Base-by-base conservation (phyloP, 2,329 filamentous ascomycete species). In the Fusarium chaquense region DNA sequence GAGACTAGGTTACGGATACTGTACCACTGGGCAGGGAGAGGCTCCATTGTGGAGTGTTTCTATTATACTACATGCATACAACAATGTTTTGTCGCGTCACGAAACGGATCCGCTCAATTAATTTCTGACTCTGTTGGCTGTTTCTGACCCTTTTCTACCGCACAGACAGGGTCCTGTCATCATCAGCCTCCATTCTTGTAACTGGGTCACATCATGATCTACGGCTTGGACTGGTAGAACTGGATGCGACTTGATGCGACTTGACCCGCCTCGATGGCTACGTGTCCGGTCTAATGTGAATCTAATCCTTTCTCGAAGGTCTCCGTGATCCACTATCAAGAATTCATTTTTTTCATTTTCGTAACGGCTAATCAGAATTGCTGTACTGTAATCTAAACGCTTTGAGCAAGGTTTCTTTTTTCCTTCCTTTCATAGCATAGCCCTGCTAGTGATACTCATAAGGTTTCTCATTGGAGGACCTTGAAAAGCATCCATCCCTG, bases 161-260 rank as follows among this genome's bases (percentile, higher is more conserved):
- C 49, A 52, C 49, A 52, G 35, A 41, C 24, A 41, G 49, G 33
- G 35, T 40, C 49, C 41, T 44, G 41, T 44, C 41, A 44, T 26
- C 22, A 44, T 44, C 22, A 26, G 22, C 41, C 9, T 26, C 16
- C 22, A 44, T 44, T 18, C 3, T 6, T 15, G 24, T 24, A 24
- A 43, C 15, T 43, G 22, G 40, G 13, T 16, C 15, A 16, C 16
- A 28, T 44, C 22, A 44, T 44, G 41, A 44, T 44, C 26, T 28
- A 28, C 20, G 22, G 8, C 22, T 28, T 40, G n/a, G 36, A 40
- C n/a, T 40, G n/a, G 36, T 20, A 24, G 18, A n/a, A n/a, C n/a
- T n/a, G n/a, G n/a, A n/a, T n/a, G n/a, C n/a, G n/a, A 22, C 8
- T 24, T 5, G 11, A 18, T 13, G 8, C n/a, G 10, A 41, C 18